phyloP scores from a whole-genome alignment of 345 rosid species.

The Dimocarpus longan region DNA sequence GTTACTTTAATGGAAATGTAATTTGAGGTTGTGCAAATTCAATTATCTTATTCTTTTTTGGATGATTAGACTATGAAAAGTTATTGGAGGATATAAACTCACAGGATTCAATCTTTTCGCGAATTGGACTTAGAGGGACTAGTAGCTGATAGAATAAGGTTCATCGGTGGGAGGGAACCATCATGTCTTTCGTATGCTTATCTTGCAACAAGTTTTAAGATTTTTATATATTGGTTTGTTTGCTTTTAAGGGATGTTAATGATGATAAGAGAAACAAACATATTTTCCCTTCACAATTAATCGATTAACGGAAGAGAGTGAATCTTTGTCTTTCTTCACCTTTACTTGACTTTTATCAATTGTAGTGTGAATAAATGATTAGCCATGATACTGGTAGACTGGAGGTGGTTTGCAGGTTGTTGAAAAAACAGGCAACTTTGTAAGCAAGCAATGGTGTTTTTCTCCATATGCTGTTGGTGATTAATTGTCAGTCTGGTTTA shows the following conservation, averaged over 20 bases:
- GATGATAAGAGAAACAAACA: neutral
- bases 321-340: neutral
- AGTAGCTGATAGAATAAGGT: neutral
- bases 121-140: neutral
- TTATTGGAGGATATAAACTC: neutral
- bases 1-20: slow-evolving; percentile 1
- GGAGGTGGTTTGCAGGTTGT: no score
- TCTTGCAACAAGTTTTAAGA: neutral
- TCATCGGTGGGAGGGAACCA: neutral
- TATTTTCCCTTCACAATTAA: neutral
- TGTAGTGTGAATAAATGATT: neutral
- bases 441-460: neutral
- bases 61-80: neutral
- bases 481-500: neutral
- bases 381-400: neutral
- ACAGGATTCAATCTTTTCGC: neutral
- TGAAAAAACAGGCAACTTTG: neutral
- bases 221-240: neutral
- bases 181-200: no score
- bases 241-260: neutral
- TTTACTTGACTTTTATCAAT: neutral
- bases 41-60: neutral
- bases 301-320: no score
- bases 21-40: slow-evolving; percentile 7
- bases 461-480: neutral